Evolutionary conservation across 768 basidiomycete genomes (phyloP).

Genomic region (Leccinum subgranulosum): DNA sequence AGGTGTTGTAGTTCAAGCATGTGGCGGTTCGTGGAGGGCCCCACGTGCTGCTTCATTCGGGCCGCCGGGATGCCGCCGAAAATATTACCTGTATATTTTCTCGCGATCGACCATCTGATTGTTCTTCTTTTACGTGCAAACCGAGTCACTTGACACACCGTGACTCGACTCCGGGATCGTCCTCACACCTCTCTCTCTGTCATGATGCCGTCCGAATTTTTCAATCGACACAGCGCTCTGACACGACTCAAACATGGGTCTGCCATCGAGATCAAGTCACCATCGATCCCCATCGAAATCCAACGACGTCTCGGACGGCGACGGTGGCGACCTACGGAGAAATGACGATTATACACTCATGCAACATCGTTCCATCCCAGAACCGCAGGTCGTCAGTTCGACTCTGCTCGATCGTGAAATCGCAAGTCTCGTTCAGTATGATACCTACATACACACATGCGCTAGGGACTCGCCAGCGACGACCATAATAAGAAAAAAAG

Average conservation of each 20-base stretch:
- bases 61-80: background rate
- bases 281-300: background rate
- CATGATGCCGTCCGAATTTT: background rate
- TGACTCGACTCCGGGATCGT: too few species aligned
- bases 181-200: background rate
- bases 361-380: background rate
- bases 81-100: background rate
- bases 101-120: background rate
- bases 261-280: background rate
- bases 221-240: too few species aligned
- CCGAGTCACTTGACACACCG: too few species aligned
- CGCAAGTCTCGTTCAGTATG: background rate
- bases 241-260: too few species aligned
- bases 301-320: too few species aligned
- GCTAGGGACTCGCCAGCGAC: slow-evolving; percentile 17
- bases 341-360: background rate
- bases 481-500: slow-evolving; percentile 5
- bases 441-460: slow-evolving; percentile 8
- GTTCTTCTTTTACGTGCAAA: background rate
- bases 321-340: too few species aligned
- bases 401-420: slow-evolving; percentile 10
- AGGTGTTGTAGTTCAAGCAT: too few species aligned
- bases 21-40: too few species aligned
- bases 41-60: too few species aligned
- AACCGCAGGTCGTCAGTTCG: background rate